Evolutionary conservation across 2,329 filamentous ascomycete species (phyloP), one percentile per base, ranked within the genome.

Genomic region (Mariannaea elegans): DNA sequence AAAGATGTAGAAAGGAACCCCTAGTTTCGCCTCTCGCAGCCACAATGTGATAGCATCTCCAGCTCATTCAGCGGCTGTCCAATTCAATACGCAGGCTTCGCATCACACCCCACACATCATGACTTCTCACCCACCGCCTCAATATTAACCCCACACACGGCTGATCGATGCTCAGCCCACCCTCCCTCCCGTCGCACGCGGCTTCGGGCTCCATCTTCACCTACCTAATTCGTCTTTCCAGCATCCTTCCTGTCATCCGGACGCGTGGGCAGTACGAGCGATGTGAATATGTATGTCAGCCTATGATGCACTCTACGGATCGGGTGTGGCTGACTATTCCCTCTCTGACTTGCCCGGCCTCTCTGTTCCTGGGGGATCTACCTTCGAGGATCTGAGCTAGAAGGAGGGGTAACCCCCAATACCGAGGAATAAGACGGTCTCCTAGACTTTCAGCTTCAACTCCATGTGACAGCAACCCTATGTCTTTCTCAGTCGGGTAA

Each of bases 401-500:
- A 51, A 55, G 31, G 53, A 48, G 34, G 45, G 42, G 45, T 31
- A 46, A 36, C 27, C 19, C 31, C 29, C 59, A 31, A 27, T 54
- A 59, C 66, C 66, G 66, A 69, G 66, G 66, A 51, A 36, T 8
- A 57, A 42, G 18, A 12, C 7, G 31, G 32, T 47, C 52, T 56
- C 39, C 39, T 65, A 64, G 66, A 66, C 56, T 63, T 63, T 69
- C 63, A 66, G 64, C 61, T 38, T 54, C 57, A 41, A n/a, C 16
- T 14, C 41, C n/a, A 27, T 45, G 57, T 52, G 24, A 44, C 14
- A 21, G 38, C 19, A 31, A 31, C n/a, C 27, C 7, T 32, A 12
- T 23, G 23, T 16, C 42, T 23, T 31, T 46, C 42, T 46, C 23
- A 32, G 24, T 23, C 10, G 13, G 21, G 39, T n/a, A 27, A 24